These are phyloP conservation scores for Crassisporium funariophilum DNA, from an alignment of 768 basidiomycete species.

Conservation along the genomic window DNA sequence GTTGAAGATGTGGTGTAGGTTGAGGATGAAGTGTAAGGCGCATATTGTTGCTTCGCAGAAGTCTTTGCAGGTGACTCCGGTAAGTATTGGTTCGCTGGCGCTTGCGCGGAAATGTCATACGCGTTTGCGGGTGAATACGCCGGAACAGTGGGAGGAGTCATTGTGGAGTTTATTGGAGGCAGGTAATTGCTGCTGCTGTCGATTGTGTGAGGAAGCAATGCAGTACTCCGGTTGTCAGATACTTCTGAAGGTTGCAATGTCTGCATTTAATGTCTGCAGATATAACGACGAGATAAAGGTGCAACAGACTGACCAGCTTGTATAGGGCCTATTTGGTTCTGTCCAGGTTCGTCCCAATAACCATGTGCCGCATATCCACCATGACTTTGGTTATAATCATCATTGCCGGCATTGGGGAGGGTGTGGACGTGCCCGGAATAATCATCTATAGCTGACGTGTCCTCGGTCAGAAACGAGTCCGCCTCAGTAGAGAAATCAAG, in stretches of 20 bases:
- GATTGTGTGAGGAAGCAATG: neutral
- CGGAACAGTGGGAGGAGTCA: neutral
- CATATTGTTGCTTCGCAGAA: neutral
- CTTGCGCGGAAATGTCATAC: neutral
- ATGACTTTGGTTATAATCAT: neutral
- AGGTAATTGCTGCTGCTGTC: neutral
- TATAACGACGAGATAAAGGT: too few species aligned
- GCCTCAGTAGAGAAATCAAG: constrained; percentile 1
- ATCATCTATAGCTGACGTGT: neutral
- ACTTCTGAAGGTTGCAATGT: neutral
- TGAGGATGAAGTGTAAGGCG: neutral
- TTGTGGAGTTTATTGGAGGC: neutral
- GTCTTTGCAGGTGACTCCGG: neutral
- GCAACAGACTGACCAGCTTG: neutral
- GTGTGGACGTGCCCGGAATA: neutral
- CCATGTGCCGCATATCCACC: neutral
- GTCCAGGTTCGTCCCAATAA: neutral
- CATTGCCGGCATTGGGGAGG: neutral
- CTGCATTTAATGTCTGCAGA: too few species aligned
- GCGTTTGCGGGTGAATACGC: neutral
- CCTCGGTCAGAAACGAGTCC: constrained; percentile 8
- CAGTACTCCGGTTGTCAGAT: neutral
- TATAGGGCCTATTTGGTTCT: neutral
- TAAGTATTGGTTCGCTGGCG: neutral
- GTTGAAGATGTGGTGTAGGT: too few species aligned